These are phyloP conservation scores for Gaeumannomyces sp. DNA, from an alignment of 2,329 filamentous ascomycete genomes.

Conservation along the genomic window DNA sequence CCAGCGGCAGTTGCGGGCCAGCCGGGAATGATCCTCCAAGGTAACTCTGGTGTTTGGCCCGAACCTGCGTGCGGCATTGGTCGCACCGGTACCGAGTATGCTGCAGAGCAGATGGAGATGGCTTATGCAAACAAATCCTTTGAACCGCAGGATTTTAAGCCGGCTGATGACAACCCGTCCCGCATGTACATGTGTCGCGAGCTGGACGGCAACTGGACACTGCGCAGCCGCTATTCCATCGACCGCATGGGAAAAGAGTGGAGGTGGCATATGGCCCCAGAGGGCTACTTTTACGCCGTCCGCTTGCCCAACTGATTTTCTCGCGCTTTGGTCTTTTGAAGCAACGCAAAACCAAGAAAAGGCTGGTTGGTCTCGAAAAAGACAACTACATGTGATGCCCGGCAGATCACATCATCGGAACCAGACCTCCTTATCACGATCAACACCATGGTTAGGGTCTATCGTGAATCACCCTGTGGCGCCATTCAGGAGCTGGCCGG, in stretches of 20 bases:
- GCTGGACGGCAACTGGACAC: constrained; percentile 52
- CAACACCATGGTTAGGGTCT: not conserved
- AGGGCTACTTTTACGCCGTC: constrained; percentile 56
- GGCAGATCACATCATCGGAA: not conserved
- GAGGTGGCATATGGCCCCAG: constrained; percentile 53
- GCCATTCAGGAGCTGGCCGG: not conserved
- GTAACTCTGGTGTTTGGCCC: constrained; percentile 32
- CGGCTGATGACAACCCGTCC: constrained; percentile 51
- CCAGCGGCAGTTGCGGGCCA: constrained; percentile 11
- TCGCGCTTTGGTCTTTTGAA: not conserved
- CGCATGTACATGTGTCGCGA: constrained; percentile 58
- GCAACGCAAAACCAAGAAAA: not conserved
- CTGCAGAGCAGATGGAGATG: constrained; percentile 40
- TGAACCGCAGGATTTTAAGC: constrained; percentile 58
- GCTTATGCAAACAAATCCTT: constrained; percentile 44
- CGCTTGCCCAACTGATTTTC: constrained; percentile 36
- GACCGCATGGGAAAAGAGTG: constrained; percentile 46
- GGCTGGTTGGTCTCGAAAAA: not conserved
- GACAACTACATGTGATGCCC: not conserved
- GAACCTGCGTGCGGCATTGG: constrained; percentile 46
- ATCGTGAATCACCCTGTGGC: not conserved
- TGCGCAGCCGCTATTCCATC: constrained; percentile 54
- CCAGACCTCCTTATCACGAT: not conserved
- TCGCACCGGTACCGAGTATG: constrained; percentile 41
- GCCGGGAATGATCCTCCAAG: constrained; percentile 29